Conservation (phyloP, 1,139 yeast species). For the Pichia sp. region DNA sequence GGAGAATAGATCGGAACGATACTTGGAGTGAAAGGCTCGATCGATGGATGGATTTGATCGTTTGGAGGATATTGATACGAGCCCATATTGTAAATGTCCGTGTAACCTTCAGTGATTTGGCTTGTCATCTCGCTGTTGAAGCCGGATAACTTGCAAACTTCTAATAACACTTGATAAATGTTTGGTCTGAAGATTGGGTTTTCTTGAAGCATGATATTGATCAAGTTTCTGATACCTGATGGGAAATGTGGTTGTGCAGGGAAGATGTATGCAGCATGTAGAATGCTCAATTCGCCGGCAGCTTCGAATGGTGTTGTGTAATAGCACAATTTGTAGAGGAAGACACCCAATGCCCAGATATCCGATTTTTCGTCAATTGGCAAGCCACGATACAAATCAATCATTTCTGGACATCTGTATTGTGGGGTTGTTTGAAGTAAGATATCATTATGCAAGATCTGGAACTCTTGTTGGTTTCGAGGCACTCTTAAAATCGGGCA, state of each 20-base stretch:
- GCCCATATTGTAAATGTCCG: conserved; percentile 33
- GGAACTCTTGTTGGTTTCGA: conserved; percentile 58
- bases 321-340: conserved; percentile 71
- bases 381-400: conserved; percentile 62
- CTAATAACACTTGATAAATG: conserved; percentile 67
- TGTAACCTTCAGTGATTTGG: conserved; percentile 23
- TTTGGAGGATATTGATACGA: conserved; percentile 27
- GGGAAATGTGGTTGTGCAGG: conserved; percentile 49
- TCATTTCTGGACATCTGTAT: conserved; percentile 81
- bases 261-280: conserved; percentile 59
- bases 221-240: conserved; percentile 54
- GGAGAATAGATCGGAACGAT: conserved; percentile 30
- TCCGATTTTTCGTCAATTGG: conserved; percentile 79
- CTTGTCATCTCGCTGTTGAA: conserved; percentile 15
- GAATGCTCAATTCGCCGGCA: conserved; percentile 66
- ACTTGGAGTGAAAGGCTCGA: conserved; percentile 32
- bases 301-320: conserved; percentile 82
- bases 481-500: conserved; percentile 64
- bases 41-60: conserved; percentile 29
- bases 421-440: conserved; percentile 81
- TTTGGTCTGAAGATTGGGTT: conserved; percentile 85
- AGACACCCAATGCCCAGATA: conserved; percentile 84
- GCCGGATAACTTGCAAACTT: conserved; percentile 52
- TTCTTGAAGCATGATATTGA: conserved; percentile 60
- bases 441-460: conserved; percentile 61